These are phyloP conservation scores for Lepidium campestre DNA, from an alignment of 441 rosid species.

Conservation along the genomic window DNA sequence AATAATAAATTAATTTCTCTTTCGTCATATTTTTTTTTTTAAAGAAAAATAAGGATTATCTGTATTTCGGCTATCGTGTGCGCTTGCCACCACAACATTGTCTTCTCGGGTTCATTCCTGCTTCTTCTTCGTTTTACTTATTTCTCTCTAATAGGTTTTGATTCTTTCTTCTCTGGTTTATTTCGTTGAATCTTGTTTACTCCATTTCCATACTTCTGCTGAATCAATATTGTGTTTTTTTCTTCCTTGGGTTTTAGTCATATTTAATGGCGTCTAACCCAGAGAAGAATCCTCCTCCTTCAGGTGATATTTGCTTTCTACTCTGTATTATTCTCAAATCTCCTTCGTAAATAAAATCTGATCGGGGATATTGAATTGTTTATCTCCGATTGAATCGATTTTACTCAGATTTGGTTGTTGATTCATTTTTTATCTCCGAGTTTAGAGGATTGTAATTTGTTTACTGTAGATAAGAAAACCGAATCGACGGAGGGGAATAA, in stretches of 20 bases:
- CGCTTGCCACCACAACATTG: slow-evolving; percentile 30
- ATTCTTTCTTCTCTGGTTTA: neutral
- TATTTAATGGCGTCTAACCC: slow-evolving; percentile 58
- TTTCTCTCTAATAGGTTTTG: slow-evolving; percentile 4
- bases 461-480: slow-evolving; percentile 18
- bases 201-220: neutral
- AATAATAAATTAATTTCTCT: neutral
- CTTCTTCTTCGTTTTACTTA: slow-evolving; percentile 5
- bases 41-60: slow-evolving; percentile 2
- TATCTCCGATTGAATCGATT: neutral
- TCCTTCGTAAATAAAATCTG: neutral
- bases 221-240: neutral
- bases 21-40: neutral
- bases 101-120: slow-evolving; percentile 1
- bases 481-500: slow-evolving; percentile 21
- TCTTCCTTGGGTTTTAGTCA: slow-evolving; percentile 14
- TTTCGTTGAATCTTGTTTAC: neutral
- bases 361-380: neutral
- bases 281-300: slow-evolving; percentile 35
- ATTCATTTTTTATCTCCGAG: neutral
- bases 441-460: neutral
- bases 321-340: neutral
- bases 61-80: slow-evolving; percentile 11
- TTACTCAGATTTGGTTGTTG: neutral
- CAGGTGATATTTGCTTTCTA: slow-evolving; percentile 27